Conservation (phyloP, 228 moss, liverwort and hornwort genomes). For the Sphagnum magellanicum region DNA sequence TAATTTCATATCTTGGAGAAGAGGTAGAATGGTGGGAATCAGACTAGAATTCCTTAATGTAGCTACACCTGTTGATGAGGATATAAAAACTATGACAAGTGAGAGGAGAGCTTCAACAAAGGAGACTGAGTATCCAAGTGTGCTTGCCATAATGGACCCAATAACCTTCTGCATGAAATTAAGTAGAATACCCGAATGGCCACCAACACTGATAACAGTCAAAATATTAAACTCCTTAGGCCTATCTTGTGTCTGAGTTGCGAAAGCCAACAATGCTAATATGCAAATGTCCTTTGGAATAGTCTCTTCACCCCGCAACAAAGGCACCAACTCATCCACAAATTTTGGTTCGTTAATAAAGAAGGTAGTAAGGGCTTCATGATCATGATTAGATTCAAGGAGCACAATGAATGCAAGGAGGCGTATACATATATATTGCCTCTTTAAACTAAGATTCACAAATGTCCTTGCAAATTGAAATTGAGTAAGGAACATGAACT, state of each 20-base stretch:
- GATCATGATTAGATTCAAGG: constrained; percentile 44
- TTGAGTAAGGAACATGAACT: constrained; percentile 30
- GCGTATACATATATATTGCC: constrained; percentile 31
- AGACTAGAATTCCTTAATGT: neutral
- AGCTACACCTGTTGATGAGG: constrained; percentile 42
- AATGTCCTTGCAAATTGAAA: constrained; percentile 40
- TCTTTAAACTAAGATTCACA: constrained; percentile 13
- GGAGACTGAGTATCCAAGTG: constrained; percentile 11
- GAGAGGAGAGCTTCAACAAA: constrained; percentile 20
- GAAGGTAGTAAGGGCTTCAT: constrained; percentile 41
- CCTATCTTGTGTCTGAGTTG: constrained; percentile 18
- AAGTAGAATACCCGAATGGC: constrained; percentile 15
- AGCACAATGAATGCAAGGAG: constrained; percentile 44
- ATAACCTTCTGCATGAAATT: too few relatives aligned
- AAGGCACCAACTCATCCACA: constrained; percentile 34
- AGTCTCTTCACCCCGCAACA: constrained; percentile 31
- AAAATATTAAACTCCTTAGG: constrained; percentile 40
- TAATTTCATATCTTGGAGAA: constrained; percentile 28
- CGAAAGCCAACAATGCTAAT: constrained; percentile 19
- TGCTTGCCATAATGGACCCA: constrained; percentile 11
- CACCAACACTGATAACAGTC: constrained; percentile 41
- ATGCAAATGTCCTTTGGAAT: constrained; percentile 32
- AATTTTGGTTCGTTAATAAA: constrained; percentile 47
- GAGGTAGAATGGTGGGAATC: constrained; percentile 38
- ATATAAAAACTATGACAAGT: constrained; percentile 24